Base-by-base conservation (phyloP, 345 rosid genomes). In the Hevea brasiliensis region DNA sequence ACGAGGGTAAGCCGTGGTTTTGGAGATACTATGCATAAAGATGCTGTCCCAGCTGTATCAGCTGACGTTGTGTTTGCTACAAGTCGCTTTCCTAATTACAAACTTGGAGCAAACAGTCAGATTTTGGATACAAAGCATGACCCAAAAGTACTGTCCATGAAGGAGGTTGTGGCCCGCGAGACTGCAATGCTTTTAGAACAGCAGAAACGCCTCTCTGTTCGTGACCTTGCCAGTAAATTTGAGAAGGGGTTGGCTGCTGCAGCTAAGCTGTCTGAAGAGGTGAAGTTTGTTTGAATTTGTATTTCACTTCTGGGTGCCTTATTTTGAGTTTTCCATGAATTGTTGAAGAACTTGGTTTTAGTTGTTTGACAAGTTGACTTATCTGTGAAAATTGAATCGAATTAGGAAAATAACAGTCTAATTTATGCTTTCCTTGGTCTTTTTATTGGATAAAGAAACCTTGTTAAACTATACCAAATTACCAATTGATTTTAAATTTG, bases 221-320 rank as follows among this genome's bases (percentile, higher is more conserved):
- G 99, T 69, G 98, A 91, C 70, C 98, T 96, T 21, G 90, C 99
- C 23, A 85, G 81, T 70, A 95, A 95, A 84, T 95, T 95, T 14
- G 99, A 95, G 83, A 91, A 83, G 84, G 99, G 96, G 1, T 80
- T 95, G 87, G 96, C 96, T 80, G 96, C 94, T 23, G 98, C 98
- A 74, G 94, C 98, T 60, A 95, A 95, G 87, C 75, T 95, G 73
- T 92, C 99, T 15, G 93, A 92, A 79, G 99, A 92, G 96, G 98
- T 92, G 45, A 66, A 78, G 27, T 64, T 71, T 74, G 13, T 68
- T 57, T 66, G 55, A 51, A 66, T 24, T 67, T 62, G 26, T 42
- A 15, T 68, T 65, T 27, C 62, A 8, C 29, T 14, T 32, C 15
- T 62, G 51, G 66, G 11, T 21, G 37, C 50, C 70, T 41, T n/a